A percentile compares a stretch with the other conserved stretches of the same genome.
phyloP scores from a whole-genome alignment of 768 basidiomycete genomes.

The Tylopilus balloui region DNA sequence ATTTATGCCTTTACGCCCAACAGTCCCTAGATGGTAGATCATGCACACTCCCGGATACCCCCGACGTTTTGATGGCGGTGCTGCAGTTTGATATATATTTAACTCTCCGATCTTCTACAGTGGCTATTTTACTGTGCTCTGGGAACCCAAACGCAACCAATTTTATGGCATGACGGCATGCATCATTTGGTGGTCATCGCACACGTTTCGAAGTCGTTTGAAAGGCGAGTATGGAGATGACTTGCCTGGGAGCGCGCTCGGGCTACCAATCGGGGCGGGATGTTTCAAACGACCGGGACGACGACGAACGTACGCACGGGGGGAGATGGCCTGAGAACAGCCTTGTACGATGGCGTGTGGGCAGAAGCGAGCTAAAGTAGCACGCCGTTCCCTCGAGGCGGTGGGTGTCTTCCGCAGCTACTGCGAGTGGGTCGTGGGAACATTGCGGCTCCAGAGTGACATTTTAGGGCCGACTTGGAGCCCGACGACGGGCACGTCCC shows the following conservation, averaged over 20 bases:
- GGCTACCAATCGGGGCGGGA: constrained; percentile 2
- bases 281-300: background rate
- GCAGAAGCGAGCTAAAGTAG: background rate
- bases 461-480: constrained; percentile 22
- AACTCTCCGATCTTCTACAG: constrained; percentile 28
- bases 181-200: constrained; percentile 16
- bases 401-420: background rate
- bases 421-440: constrained; percentile 20
- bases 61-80: constrained; percentile 11
- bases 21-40: constrained; percentile 31
- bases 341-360: background rate
- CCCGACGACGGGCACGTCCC: constrained; percentile 11
- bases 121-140: constrained; percentile 23
- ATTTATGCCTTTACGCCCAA: constrained; percentile 49
- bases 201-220: constrained; percentile 14
- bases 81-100: constrained; percentile 12
- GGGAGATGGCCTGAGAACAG: constrained; percentile 5
- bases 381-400: constrained; percentile 23
- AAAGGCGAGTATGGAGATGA: constrained; percentile 6
- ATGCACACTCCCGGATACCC: constrained; percentile 1
- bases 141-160: constrained; percentile 4
- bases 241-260: constrained; percentile 17
- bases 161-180: constrained; percentile 13
- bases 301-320: background rate
- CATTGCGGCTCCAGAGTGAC: constrained; percentile 6